phyloP scores from a whole-genome alignment of 2,329 filamentous ascomycete genomes.

The Didymella pomorum region DNA sequence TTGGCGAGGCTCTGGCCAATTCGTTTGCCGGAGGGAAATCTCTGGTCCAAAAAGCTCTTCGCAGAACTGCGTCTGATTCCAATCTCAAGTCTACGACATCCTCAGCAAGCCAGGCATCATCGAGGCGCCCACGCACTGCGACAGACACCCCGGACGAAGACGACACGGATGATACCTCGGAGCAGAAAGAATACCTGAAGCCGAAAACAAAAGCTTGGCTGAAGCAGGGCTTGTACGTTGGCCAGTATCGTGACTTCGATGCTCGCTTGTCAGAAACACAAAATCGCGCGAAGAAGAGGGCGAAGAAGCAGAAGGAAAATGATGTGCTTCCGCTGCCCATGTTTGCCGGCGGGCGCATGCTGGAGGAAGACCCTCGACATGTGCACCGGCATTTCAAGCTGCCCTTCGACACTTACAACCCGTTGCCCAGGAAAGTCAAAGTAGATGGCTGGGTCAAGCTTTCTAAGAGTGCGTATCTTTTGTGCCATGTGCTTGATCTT shows the following conservation, averaged over 20 bases:
- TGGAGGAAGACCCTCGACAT: constrained; percentile 64
- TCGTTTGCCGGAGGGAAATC: constrained; percentile 51
- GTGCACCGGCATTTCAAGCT: constrained; percentile 80
- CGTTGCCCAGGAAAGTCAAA: constrained; percentile 85
- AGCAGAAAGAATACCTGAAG: constrained; percentile 34
- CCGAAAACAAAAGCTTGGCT: constrained; percentile 76
- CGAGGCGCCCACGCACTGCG: constrained; percentile 38
- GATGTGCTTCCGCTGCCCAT: constrained; percentile 76
- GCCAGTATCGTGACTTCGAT: constrained; percentile 66
- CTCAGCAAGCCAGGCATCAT: constrained; percentile 22
- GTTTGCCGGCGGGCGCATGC: constrained; percentile 74
- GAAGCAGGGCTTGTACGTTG: constrained; percentile 83
- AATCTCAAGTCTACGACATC: constrained; percentile 29
- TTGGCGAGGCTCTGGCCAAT: constrained; percentile 37
- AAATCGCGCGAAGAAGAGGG: constrained; percentile 49
- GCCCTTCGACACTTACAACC: constrained; percentile 89
- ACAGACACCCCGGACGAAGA: constrained; percentile 26
- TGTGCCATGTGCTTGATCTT: not conserved
- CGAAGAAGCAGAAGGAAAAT: constrained; percentile 57
- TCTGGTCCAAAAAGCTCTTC: constrained; percentile 41
- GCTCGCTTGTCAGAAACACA: constrained; percentile 57
- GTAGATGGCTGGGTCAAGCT: constrained; percentile 92
- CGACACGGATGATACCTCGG: constrained; percentile 22
- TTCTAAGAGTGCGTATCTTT: constrained; percentile 76
- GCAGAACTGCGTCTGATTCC: constrained; percentile 39